Conservation (phyloP, 169 alveolate genomes). For the Eimeria necatrix region DNA sequence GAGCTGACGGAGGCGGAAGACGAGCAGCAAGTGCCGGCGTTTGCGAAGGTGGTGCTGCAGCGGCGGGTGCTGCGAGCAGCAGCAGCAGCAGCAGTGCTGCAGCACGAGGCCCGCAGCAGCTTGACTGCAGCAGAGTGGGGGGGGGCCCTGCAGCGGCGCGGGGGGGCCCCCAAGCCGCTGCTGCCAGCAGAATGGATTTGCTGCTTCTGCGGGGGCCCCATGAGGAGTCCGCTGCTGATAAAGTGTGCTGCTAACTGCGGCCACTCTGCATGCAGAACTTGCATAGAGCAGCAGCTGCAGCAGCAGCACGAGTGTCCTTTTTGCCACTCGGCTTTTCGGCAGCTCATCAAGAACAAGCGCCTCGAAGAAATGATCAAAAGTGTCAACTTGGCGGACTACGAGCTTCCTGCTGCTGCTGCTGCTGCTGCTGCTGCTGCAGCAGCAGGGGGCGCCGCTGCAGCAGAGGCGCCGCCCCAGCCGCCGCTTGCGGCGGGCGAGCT, state of each 20-base stretch:
- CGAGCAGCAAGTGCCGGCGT: slow-evolving; percentile 57
- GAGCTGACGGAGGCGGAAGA: slow-evolving; percentile 58
- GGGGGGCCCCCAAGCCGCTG: slow-evolving; percentile 7
- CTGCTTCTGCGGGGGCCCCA: slow-evolving; percentile 39
- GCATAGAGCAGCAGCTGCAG: slow-evolving; percentile 36
- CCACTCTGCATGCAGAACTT: slow-evolving; percentile 55
- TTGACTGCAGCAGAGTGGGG: slow-evolving; percentile 58
- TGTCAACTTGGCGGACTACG: slow-evolving; percentile 33
- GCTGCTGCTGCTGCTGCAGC: background rate
- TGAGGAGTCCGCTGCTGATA: slow-evolving; percentile 55
- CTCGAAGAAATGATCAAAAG: slow-evolving; percentile 38
- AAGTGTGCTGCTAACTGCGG: slow-evolving; percentile 59
- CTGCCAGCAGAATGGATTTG: slow-evolving; percentile 74
- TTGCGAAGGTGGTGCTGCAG: slow-evolving; percentile 53
- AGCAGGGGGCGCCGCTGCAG: background rate
- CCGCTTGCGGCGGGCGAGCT: no score
- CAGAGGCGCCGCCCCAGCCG: background rate
- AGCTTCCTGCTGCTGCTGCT: slow-evolving; percentile 5
- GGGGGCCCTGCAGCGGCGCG: slow-evolving; percentile 3
- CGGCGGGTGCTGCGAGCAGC: slow-evolving; percentile 11
- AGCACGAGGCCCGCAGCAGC: slow-evolving; percentile 22
- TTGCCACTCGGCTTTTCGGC: slow-evolving; percentile 57
- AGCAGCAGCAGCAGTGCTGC: background rate
- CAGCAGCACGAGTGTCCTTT: slow-evolving; percentile 53
- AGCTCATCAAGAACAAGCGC: slow-evolving; percentile 65